Evolutionary conservation across 1,139 yeast genomes (phyloP), one percentile per base, ranked within the genome.

Genomic region (Blastobotrys indianensis): DNA sequence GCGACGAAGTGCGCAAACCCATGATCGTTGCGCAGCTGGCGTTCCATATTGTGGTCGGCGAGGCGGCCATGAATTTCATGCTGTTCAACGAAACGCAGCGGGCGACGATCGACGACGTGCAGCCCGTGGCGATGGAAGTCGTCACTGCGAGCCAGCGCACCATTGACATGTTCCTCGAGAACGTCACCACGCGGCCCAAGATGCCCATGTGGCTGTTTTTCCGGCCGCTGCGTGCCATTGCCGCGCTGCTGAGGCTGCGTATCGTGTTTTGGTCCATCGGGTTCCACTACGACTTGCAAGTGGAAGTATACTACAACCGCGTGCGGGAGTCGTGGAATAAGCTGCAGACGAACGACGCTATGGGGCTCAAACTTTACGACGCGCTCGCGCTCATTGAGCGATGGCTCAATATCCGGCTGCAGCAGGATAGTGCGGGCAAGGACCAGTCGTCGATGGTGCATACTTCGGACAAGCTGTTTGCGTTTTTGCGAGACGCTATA

Each of bases 211-310:
- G 45, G 45, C 11, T 36, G 2, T 41, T 31, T 17, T 36, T 41
- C 20, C 40, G 45, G 4, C 45, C 45, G 11, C 15, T 41, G 39
- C 32, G 31, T 7, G 31, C 35, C 8, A 31, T 41, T 4, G 16
- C 40, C 10, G 39, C 36, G 9, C 15, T 41, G 39, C 37, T 41
- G 13, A 15, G 45, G 11, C 36, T 36, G 25, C 34, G 45, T 8
- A 32, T 41, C 12, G 16, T 41, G 9, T 36, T 36, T 10, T 41
- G 45, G 45, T 30, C 45, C 2, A 8, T 41, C 13, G 45, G 45
- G 7, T 16, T 28, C n/a, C 13, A 5, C 9, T 41, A 36, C 29
- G 36, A 35, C 25, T 13, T 36, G 9, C 36, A 25, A 6, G 39
- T 41, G 17, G 40, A 36, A 12, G 20, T n/a, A 3, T 41, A 36